A percentile compares a stretch with the other conserved stretches of the same genome.
phyloP scores from a whole-genome alignment of 768 basidiomycete species.

The Rhizopogon vesiculosus region DNA sequence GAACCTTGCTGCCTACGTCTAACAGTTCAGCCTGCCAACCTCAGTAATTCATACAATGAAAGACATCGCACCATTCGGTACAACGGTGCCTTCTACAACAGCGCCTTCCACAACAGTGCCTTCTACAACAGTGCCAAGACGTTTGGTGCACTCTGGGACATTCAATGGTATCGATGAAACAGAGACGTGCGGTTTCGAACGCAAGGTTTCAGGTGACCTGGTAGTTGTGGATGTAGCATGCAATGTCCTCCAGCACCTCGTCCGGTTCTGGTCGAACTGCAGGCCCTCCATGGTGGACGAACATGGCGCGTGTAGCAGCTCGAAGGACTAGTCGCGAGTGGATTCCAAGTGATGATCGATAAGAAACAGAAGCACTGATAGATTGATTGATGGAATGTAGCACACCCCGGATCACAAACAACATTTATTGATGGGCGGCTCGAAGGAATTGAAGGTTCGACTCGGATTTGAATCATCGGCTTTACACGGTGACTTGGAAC shows the following conservation, averaged over 20 bases:
- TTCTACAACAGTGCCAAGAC: constrained; percentile 89
- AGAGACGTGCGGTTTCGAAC: constrained; percentile 77
- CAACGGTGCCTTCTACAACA: constrained; percentile 78
- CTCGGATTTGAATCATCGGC: background rate
- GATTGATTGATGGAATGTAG: constrained; percentile 15
- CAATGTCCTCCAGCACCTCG: constrained; percentile 85
- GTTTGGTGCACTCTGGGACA: constrained; percentile 81
- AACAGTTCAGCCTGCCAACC: too few relatives aligned
- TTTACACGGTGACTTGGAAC: too few relatives aligned
- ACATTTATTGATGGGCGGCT: constrained; percentile 16
- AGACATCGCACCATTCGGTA: constrained; percentile 70
- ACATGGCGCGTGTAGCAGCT: constrained; percentile 34
- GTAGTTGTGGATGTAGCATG: constrained; percentile 88
- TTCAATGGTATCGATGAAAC: constrained; percentile 90
- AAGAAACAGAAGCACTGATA: constrained; percentile 9
- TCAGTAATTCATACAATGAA: background rate
- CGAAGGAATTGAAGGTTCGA: background rate
- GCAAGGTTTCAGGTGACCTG: constrained; percentile 78
- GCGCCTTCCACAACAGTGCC: too few relatives aligned
- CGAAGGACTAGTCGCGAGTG: constrained; percentile 3
- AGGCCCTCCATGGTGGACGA: constrained; percentile 67
- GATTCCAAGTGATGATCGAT: constrained; percentile 21
- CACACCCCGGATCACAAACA: constrained; percentile 25
- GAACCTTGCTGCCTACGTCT: constrained; percentile 57
- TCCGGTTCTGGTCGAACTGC: constrained; percentile 81